Evolutionary conservation across 352 stramenopile genomes (phyloP), one percentile per base, ranked within the genome.

Genomic region (Pythium monospermum): DNA sequence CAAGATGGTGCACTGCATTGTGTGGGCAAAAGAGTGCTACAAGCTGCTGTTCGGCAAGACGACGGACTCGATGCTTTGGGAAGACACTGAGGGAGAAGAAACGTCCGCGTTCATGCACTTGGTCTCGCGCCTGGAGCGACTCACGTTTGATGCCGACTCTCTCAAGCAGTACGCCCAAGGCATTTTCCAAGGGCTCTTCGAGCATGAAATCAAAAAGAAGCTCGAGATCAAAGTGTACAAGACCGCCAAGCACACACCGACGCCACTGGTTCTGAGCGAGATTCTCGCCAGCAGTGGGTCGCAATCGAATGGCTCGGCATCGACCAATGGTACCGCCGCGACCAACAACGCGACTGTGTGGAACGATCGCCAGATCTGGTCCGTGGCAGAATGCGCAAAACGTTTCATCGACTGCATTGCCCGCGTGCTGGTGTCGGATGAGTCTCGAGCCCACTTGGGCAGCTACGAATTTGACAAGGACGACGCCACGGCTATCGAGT

Each of bases 1-100:
- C 66, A 98, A 99, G 77, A 97, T 98, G 53, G 97, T 99, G 25
- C 97, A 99, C 74, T 99, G 96, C 69, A 99, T 99, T 59, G 97
- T 99, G 25, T 99, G 97, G 97, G 95, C 94, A 32, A 94, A 94
- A 45, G 84, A 94, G 60, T 94, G 79, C 61, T 94, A 91, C 66
- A 94, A 94, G 61, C 64, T 94, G 39, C 60, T 94, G 2, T 94
- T 94, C 42, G 84, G 82, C 25, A 91, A 93, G 49, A 78, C 56
- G 18, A 70, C 76, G 22, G 84, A 95, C 57, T 94, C 91, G 31
- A 99, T 99, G 95, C 77, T 99, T 4, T 99, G 87, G 77, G 85
- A 96, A 49, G 81, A 87, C 52, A 76, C 79, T 3, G 69, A 49
- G 3, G 83, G 78, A 23, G 76, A 93, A 25, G 85, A 96, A 2